Percentiles rank a stretch among this genome's conserved stretches.
These are phyloP conservation scores for Phaeomoniella chlamydospora DNA, from an alignment of 2,329 filamentous ascomycete species.

Conservation along the genomic window DNA sequence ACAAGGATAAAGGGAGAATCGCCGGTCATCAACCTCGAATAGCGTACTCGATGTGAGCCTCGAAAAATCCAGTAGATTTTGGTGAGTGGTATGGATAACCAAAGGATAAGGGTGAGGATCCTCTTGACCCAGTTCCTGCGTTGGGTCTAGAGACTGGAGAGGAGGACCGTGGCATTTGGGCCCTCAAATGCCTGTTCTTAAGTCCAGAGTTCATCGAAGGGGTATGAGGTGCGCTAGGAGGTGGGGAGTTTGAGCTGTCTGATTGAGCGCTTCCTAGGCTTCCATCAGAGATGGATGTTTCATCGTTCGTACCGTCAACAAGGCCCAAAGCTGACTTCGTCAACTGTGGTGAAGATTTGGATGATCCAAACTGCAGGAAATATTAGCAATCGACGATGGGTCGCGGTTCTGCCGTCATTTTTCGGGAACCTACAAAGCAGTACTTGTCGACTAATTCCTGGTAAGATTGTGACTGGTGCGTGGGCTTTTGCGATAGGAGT, in stretches of 20 bases:
- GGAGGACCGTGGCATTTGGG: slow-evolving; percentile 22
- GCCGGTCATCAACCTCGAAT: slow-evolving; percentile 4
- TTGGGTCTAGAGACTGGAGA: slow-evolving; percentile 26
- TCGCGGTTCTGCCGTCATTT: slow-evolving; percentile 7
- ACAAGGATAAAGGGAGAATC: no score
- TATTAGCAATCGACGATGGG: slow-evolving; percentile 15
- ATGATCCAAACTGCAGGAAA: slow-evolving; percentile 33
- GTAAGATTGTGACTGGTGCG: slow-evolving; percentile 77
- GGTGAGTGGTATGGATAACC: slow-evolving; percentile 26
- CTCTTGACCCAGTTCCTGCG: slow-evolving; percentile 22
- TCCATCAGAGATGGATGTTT: slow-evolving; percentile 8
- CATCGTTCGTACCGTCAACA: slow-evolving; percentile 25
- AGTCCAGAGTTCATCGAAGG: slow-evolving; percentile 2
- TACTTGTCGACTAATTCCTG: slow-evolving; percentile 97
- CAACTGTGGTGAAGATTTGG: slow-evolving; percentile 20
- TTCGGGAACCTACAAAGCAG: slow-evolving; percentile 85
- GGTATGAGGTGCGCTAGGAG: slow-evolving; percentile 5
- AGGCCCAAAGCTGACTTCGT: slow-evolving; percentile 9
- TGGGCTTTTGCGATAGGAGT: slow-evolving; percentile 46
- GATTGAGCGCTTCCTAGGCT: slow-evolving; percentile 7
- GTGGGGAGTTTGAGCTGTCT: not conserved
- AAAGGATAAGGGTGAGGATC: slow-evolving; percentile 22
- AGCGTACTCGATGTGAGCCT: slow-evolving; percentile 4
- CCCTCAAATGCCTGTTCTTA: slow-evolving; percentile 14
- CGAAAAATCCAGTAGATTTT: slow-evolving; percentile 26